Conservation (phyloP, 2,329 filamentous ascomycete species). For the Ophidiomyces ophidiicola region DNA sequence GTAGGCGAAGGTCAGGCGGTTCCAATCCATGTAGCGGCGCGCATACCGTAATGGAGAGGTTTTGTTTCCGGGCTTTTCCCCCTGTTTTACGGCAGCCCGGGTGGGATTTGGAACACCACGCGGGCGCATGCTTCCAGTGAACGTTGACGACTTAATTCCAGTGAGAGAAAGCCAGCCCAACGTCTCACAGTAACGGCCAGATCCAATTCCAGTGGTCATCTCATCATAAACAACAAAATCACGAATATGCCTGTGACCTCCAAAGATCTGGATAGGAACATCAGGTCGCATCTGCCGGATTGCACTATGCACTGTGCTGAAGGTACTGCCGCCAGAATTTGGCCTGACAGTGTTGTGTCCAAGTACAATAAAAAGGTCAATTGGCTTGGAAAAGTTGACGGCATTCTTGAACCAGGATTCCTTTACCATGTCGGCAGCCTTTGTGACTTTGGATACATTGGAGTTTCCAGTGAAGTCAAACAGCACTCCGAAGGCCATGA, state of each 20-base stretch:
- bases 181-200: slow-evolving; percentile 56
- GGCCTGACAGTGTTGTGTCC: slow-evolving; percentile 51
- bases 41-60: slow-evolving; percentile 31
- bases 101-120: slow-evolving; percentile 35
- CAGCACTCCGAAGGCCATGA: slow-evolving; percentile 43
- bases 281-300: slow-evolving; percentile 46
- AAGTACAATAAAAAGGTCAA: slow-evolving; percentile 52
- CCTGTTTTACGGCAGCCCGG: slow-evolving; percentile 24
- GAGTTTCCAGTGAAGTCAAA: slow-evolving; percentile 45
- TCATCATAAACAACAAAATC: slow-evolving; percentile 55
- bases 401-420: slow-evolving; percentile 51
- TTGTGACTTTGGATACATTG: slow-evolving; percentile 49
- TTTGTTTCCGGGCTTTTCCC: not conserved
- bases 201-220: slow-evolving; percentile 49
- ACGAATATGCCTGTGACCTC: slow-evolving; percentile 52
- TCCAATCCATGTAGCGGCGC: slow-evolving; percentile 57
- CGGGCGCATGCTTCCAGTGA: slow-evolving; percentile 32
- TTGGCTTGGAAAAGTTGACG: slow-evolving; percentile 41
- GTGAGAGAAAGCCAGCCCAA: slow-evolving; percentile 55
- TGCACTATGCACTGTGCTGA: slow-evolving; percentile 43
- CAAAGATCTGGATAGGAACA: slow-evolving; percentile 53
- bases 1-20: slow-evolving; percentile 52
- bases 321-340: slow-evolving; percentile 31
- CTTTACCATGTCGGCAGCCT: slow-evolving; percentile 40
- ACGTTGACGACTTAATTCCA: slow-evolving; percentile 42